Evolutionary conservation across 148 eudicot species (phyloP).

Genomic region (Tetragonia tetragonoides): DNA sequence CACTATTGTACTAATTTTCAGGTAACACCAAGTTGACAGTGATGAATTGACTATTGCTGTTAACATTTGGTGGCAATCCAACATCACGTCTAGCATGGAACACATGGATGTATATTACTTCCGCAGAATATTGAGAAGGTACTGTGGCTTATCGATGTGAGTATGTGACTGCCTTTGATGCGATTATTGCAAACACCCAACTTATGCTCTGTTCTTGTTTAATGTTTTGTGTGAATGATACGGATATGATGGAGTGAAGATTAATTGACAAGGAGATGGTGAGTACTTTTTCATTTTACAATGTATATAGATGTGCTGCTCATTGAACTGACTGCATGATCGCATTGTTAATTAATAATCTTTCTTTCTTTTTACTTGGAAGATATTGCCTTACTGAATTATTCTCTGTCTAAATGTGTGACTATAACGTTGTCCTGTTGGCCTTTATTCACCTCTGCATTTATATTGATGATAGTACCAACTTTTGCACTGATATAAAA

Average conservation of each 20-base stretch:
- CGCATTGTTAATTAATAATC: background rate
- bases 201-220: conserved; percentile 24
- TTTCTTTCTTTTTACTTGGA: no score
- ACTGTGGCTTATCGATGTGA: conserved; percentile 7
- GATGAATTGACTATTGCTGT: conserved; percentile 82
- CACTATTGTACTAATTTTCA: conserved; percentile 28
- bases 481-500: no score
- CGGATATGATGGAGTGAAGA: conserved; percentile 40
- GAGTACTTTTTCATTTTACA: conserved; percentile 27
- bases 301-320: background rate
- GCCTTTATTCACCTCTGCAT: no score
- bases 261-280: conserved; percentile 91
- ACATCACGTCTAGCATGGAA: conserved; percentile 55
- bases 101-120: conserved; percentile 96
- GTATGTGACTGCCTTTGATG: background rate
- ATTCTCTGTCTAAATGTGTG: no score
- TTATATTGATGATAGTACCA: no score
- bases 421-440: no score
- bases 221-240: conserved; percentile 27
- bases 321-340: background rate
- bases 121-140: conserved; percentile 85
- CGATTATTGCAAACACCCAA: background rate
- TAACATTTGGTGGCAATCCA: conserved; percentile 93
- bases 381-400: no score
- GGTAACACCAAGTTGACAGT: conserved; percentile 97